phyloP scores from a whole-genome alignment of 2,329 filamentous ascomycete genomes.

The Aspergillus thermomutatus region DNA sequence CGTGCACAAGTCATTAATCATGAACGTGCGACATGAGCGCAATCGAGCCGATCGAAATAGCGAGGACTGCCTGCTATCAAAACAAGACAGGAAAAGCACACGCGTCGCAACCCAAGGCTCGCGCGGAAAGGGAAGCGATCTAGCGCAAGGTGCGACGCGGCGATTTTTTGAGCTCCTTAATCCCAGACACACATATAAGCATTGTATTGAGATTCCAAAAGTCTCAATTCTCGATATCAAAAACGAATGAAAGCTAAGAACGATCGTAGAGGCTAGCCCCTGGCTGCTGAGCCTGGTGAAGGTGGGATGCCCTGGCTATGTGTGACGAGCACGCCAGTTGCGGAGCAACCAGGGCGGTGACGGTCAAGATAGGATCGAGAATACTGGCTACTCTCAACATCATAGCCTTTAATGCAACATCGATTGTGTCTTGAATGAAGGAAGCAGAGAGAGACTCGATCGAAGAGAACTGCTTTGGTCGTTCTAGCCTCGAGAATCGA shows the following conservation, averaged over 20 bases:
- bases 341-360: slow-evolving; percentile 9
- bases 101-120: not conserved
- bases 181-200: not conserved
- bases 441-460: not conserved
- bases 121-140: no score
- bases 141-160: not conserved
- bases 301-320: not conserved
- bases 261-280: not conserved
- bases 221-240: not conserved
- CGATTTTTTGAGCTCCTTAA: not conserved
- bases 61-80: not conserved
- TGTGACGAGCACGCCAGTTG: not conserved
- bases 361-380: not conserved
- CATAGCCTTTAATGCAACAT: not conserved
- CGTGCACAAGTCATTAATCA: not conserved
- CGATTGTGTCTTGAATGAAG: not conserved
- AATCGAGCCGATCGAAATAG: not conserved
- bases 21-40: not conserved
- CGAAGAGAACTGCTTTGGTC: not conserved
- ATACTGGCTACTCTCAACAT: not conserved
- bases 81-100: not conserved
- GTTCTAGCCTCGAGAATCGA: not conserved
- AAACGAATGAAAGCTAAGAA: not conserved
- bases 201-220: not conserved
- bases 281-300: not conserved